Percentiles rank a stretch among this genome's conserved stretches.
Conservation (phyloP, 2,329 filamentous ascomycete species). For the Magnaporthiopsis incrustans region DNA sequence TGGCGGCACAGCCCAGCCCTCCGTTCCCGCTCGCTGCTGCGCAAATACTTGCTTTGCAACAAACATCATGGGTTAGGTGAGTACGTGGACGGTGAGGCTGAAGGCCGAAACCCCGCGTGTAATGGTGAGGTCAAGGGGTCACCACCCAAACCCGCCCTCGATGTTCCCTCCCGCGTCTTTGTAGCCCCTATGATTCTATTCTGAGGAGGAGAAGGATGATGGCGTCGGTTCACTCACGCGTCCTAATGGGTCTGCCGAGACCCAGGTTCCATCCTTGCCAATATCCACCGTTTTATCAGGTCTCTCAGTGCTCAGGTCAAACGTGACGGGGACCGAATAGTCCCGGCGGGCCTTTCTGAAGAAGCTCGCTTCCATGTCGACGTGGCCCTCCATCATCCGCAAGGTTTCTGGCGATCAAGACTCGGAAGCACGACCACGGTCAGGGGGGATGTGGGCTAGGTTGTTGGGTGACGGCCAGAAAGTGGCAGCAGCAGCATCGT, state of each 20-base stretch:
- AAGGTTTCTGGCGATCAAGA: not conserved
- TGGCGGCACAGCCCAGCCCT: not conserved
- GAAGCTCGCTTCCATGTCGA: not conserved
- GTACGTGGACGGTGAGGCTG: not conserved
- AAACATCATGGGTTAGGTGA: not conserved
- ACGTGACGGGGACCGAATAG: not conserved
- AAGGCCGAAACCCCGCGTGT: not conserved
- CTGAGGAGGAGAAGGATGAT: not conserved
- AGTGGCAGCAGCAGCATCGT: too few species aligned
- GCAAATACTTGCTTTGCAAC: not conserved
- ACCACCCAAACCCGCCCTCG: too few species aligned
- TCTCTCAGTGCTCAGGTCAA: not conserved
- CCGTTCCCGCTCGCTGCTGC: too few species aligned
- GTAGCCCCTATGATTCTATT: not conserved
- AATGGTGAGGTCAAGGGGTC: not conserved
- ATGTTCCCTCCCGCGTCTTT: not conserved
- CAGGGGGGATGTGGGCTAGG: not conserved
- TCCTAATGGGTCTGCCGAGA: slow-evolving; percentile 12
- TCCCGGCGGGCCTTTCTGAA: not conserved
- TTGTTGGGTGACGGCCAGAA: too few species aligned
- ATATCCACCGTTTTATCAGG: slow-evolving; percentile 13
- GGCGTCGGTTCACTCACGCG: slow-evolving; percentile 8
- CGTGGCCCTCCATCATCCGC: not conserved
- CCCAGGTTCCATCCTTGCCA: slow-evolving; percentile 10
- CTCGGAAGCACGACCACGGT: too few species aligned